These are phyloP conservation scores for Neopestalotiopsis rosae DNA, from an alignment of 2,329 filamentous ascomycete species.

Conservation along the genomic window DNA sequence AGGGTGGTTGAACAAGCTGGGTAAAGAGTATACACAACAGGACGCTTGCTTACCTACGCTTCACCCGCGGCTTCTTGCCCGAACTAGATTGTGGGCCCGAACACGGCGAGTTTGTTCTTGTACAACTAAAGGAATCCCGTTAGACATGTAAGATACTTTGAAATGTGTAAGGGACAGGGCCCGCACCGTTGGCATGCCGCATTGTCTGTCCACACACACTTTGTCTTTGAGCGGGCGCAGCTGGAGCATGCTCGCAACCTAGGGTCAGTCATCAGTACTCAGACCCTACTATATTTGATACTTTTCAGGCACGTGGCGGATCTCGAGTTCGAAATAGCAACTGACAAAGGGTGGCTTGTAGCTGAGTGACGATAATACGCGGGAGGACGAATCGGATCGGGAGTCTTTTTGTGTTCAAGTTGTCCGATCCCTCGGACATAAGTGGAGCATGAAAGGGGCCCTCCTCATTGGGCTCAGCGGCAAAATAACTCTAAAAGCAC, in stretches of 20 bases:
- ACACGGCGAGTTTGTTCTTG: not conserved
- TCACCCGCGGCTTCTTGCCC: not conserved
- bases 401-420: not conserved
- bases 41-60: not conserved
- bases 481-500: not conserved
- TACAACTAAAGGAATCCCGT: not conserved
- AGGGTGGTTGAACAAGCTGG: not conserved
- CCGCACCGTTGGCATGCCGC: not conserved
- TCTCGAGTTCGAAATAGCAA: not conserved
- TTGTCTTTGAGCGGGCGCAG: constrained; percentile 11
- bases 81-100: not conserved
- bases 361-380: not conserved
- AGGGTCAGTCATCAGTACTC: not conserved
- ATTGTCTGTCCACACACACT: constrained; percentile 7
- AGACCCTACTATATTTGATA: not conserved
- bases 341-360: not conserved
- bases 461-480: not conserved
- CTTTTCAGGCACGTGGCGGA: not conserved
- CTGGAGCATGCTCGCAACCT: not conserved
- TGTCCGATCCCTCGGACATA: not conserved
- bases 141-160: not conserved
- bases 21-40: not conserved
- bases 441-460: not conserved
- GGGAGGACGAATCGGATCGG: not conserved
- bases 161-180: not conserved